These are phyloP conservation scores for Flaveria bidentis DNA, from an alignment of 129 eudicot species.

Conservation along the genomic window DNA sequence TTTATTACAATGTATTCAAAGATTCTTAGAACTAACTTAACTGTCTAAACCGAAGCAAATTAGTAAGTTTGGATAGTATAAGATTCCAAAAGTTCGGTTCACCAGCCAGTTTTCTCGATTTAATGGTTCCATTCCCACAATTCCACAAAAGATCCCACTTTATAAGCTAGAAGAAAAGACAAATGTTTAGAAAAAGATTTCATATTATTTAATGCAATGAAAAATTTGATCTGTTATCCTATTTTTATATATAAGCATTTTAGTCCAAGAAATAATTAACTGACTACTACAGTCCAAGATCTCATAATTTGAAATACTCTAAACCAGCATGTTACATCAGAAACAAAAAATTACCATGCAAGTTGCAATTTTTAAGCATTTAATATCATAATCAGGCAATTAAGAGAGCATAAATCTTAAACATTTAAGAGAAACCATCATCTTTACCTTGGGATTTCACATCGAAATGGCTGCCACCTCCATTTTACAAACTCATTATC, in stretches of 20 bases:
- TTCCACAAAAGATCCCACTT: not conserved
- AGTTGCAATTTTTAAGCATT: slow-evolving; percentile 6
- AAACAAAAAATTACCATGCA: slow-evolving; percentile 22
- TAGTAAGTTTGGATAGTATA: too few species aligned
- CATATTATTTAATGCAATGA: not conserved
- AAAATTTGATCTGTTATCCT: not conserved
- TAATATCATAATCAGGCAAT: slow-evolving; percentile 19
- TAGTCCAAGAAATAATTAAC: slow-evolving; percentile 21
- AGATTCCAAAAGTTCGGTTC: too few species aligned
- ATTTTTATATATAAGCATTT: not conserved
- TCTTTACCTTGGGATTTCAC: slow-evolving; percentile 81
- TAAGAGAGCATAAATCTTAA: not conserved
- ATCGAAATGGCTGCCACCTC: slow-evolving; percentile 95
- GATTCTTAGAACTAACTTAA: not conserved
- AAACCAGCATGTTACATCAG: not conserved
- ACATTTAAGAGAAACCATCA: slow-evolving; percentile 12
- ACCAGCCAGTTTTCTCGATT: too few species aligned
- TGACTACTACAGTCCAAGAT: slow-evolving; percentile 5
- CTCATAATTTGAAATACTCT: not conserved
- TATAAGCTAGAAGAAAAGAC: not conserved
- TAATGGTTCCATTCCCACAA: too few species aligned
- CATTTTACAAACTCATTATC: slow-evolving; percentile 66
- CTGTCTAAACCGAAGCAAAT: not conserved
- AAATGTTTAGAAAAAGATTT: not conserved
- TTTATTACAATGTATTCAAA: not conserved